Evolutionary conservation across 1,139 yeast genomes (phyloP).

Genomic region (Waltiozyma sp.): DNA sequence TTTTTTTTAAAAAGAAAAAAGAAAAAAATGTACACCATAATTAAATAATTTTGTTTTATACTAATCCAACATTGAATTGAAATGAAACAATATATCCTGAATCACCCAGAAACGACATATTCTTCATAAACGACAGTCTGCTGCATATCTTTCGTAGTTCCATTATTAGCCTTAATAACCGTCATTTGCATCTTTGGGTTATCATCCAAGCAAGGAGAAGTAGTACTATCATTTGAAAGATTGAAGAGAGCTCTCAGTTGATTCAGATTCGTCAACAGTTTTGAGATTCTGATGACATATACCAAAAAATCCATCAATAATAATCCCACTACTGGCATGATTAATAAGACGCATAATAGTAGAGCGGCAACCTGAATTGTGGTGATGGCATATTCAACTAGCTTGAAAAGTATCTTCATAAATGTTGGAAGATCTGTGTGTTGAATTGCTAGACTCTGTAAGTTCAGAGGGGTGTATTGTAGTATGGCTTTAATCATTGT

Average conservation of each 20-base stretch:
- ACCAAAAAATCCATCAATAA: constrained; percentile 5
- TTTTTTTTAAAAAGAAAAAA: background rate
- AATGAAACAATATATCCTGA: background rate
- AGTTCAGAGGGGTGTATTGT: background rate
- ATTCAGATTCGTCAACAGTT: constrained; percentile 1
- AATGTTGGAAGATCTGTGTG: background rate
- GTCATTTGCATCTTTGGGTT: no score
- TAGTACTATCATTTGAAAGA: background rate
- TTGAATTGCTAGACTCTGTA: background rate
- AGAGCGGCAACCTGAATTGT: constrained; percentile 5
- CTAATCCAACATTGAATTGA: background rate
- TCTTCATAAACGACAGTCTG: background rate
- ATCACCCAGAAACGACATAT: background rate
- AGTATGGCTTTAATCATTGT: background rate
- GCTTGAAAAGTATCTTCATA: background rate
- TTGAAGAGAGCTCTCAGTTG: background rate
- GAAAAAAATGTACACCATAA: background rate
- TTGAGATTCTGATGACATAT: constrained; percentile 5
- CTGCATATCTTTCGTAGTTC: background rate
- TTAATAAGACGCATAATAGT: constrained; percentile 2
- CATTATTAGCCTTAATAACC: background rate
- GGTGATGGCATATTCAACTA: background rate
- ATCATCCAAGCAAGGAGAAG: background rate
- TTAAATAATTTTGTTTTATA: no score
- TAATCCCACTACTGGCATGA: constrained; percentile 5